Evolutionary conservation across 768 basidiomycete genomes (phyloP).

Genomic region (Pleurotus cornucopiae): DNA sequence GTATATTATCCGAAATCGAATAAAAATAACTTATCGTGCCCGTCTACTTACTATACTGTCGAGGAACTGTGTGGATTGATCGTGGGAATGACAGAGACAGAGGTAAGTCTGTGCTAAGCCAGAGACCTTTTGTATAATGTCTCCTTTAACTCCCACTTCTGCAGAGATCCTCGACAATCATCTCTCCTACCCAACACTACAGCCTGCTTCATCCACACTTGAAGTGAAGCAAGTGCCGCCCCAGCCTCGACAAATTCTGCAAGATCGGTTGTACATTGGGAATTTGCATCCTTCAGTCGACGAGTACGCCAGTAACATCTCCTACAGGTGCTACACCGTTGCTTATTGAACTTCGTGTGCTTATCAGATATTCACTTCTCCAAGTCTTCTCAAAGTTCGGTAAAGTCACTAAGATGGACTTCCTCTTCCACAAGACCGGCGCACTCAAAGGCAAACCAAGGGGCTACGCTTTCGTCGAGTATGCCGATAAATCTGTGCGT

Average conservation of each 20-base stretch:
- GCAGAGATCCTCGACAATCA: neutral
- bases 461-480: conserved; percentile 95
- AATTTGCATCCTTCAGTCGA: conserved; percentile 85
- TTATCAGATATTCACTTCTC: conserved; percentile 79
- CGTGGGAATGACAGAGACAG: too few species aligned
- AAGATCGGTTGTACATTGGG: conserved; percentile 84
- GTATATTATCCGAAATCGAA: too few species aligned
- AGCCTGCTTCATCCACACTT: neutral
- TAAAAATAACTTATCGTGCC: too few species aligned
- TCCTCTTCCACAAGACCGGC: conserved; percentile 92
- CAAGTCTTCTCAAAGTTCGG: conserved; percentile 91
- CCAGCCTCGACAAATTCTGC: conserved; percentile 36
- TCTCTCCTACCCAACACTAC: neutral
- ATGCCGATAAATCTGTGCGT: conserved; percentile 74
- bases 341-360: too few species aligned
- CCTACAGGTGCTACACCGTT: too few species aligned
- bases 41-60: too few species aligned
- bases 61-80: too few species aligned
- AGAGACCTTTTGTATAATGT: too few species aligned
- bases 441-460: conserved; percentile 87
- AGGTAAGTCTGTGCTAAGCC: too few species aligned
- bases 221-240: neutral
- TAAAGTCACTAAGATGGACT: conserved; percentile 90
- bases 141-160: too few species aligned
- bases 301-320: conserved; percentile 49